Evolutionary conservation across 2,329 filamentous ascomycete genomes (phyloP).

Genomic region (Fusarium sororula): DNA sequence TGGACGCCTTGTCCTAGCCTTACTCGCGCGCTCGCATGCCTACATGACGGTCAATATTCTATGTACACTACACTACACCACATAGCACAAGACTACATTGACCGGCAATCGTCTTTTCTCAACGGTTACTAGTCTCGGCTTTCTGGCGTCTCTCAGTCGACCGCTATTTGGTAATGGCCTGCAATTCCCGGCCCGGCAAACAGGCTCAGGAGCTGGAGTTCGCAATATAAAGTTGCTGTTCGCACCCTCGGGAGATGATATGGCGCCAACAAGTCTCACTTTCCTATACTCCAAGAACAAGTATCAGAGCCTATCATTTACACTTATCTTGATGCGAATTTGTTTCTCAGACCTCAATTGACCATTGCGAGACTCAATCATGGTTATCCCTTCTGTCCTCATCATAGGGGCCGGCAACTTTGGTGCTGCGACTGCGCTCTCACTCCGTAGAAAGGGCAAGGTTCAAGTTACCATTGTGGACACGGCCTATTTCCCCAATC

Average conservation of each 20-base stretch:
- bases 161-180: slow-evolving; percentile 35
- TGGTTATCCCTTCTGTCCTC: slow-evolving; percentile 43
- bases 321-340: slow-evolving; percentile 4
- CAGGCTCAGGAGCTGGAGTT: slow-evolving; percentile 16
- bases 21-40: slow-evolving; percentile 18
- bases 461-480: slow-evolving; percentile 50
- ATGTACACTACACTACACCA: slow-evolving; percentile 18
- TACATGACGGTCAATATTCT: slow-evolving; percentile 18
- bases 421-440: slow-evolving; percentile 54
- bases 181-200: slow-evolving; percentile 34
- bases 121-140: slow-evolving; percentile 31
- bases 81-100: slow-evolving; percentile 2
- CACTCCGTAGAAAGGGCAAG: slow-evolving; percentile 42
- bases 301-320: background rate
- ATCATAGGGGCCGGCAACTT: slow-evolving; percentile 57
- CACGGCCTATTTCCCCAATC: slow-evolving; percentile 48
- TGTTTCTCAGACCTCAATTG: slow-evolving; percentile 13
- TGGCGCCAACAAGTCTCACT: slow-evolving; percentile 27
- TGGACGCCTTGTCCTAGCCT: slow-evolving; percentile 30
- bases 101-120: slow-evolving; percentile 25
- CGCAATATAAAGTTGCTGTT: slow-evolving; percentile 38
- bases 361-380: slow-evolving; percentile 12
- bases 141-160: slow-evolving; percentile 37
- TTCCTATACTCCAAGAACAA: slow-evolving; percentile 23
- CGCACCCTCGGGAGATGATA: slow-evolving; percentile 16